phyloP scores from a whole-genome alignment of 1,139 yeast genomes.

The Sugiyamaella grinbergsii region DNA sequence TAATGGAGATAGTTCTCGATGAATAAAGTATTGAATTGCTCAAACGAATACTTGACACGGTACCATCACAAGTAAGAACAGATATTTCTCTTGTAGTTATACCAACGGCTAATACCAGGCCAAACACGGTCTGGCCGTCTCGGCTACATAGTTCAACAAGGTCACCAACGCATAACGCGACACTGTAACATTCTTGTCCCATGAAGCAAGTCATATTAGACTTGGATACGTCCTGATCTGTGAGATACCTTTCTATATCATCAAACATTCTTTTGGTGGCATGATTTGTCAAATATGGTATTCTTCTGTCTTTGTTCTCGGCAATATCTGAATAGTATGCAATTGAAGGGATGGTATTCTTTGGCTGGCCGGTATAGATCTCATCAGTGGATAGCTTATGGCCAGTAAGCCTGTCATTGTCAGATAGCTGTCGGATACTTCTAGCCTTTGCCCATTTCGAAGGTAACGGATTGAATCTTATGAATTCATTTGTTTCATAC shows the following conservation, averaged over 20 bases:
- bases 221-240: neutral
- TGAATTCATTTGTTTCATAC: slow-evolving; percentile 11
- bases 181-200: slow-evolving; percentile 12
- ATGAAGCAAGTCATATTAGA: neutral
- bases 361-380: slow-evolving; percentile 21
- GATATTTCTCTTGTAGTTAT: neutral
- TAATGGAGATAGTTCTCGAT: slow-evolving; percentile 1
- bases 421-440: neutral
- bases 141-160: slow-evolving; percentile 23
- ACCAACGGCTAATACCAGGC: slow-evolving; percentile 15
- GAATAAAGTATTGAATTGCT: neutral
- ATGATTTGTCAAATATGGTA: neutral
- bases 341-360: slow-evolving; percentile 18
- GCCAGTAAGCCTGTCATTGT: neutral
- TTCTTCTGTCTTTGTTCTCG: neutral
- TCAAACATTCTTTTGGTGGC: neutral
- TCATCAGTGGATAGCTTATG: slow-evolving; percentile 14
- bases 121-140: slow-evolving; percentile 24
- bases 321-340: slow-evolving; percentile 20
- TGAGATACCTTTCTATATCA: neutral
- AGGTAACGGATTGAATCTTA: slow-evolving; percentile 27
- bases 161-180: slow-evolving; percentile 20
- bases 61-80: slow-evolving; percentile 16
- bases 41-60: neutral
- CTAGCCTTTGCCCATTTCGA: slow-evolving; percentile 21